phyloP scores from a whole-genome alignment of 2,329 filamentous ascomycete genomes.

The Arthrobotrys entomopaga region DNA sequence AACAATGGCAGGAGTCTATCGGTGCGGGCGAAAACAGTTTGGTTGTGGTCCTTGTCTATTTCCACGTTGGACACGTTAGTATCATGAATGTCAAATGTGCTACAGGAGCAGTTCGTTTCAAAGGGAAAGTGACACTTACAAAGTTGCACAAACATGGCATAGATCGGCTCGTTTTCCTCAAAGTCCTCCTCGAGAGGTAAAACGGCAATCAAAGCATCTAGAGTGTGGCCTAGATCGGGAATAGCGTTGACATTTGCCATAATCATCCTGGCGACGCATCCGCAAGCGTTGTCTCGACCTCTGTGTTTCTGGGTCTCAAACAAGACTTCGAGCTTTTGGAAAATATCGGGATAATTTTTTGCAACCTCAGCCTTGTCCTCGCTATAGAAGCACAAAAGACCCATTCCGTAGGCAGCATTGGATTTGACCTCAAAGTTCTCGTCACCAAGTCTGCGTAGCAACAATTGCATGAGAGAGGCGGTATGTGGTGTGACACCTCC shows the following conservation, averaged over 20 bases:
- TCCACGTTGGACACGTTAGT: constrained; percentile 17
- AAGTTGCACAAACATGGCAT: constrained; percentile 85
- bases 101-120: constrained; percentile 13
- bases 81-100: constrained; percentile 26
- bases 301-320: constrained; percentile 77
- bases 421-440: constrained; percentile 92
- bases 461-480: constrained; percentile 76
- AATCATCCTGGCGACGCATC: constrained; percentile 92
- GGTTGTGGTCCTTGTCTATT: constrained; percentile 74
- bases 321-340: constrained; percentile 85
- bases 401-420: constrained; percentile 91
- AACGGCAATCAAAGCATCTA: constrained; percentile 80
- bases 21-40: constrained; percentile 75
- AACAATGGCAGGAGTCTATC: constrained; percentile 76
- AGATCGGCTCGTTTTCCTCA: constrained; percentile 95
- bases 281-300: constrained; percentile 90
- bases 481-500: constrained; percentile 84
- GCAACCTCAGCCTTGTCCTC: constrained; percentile 77
- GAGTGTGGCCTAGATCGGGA: constrained; percentile 73
- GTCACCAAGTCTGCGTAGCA: constrained; percentile 87
- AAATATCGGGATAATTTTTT: constrained; percentile 78
- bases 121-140: constrained; percentile 68
- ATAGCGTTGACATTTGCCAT: constrained; percentile 84
- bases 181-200: constrained; percentile 92
- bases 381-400: constrained; percentile 84